Percentiles rank a stretch among this genome's conserved stretches.
Conservation (phyloP, 495 filamentous ascomycete genomes). For the Hypoxylon lienhwacheense region DNA sequence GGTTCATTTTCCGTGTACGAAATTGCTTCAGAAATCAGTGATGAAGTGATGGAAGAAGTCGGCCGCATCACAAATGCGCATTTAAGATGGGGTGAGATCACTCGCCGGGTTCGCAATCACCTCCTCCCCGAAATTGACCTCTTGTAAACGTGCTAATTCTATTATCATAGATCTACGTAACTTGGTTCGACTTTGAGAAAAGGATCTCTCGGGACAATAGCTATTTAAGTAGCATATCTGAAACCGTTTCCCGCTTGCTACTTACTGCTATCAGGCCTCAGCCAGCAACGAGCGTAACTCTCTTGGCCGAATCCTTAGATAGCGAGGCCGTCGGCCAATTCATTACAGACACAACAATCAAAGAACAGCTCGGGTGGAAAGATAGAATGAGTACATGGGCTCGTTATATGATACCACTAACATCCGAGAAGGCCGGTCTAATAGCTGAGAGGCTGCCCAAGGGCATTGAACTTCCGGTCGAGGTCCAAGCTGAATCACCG, state of each 20-base stretch:
- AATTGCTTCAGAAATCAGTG: constrained; percentile 24
- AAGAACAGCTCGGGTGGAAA: constrained; percentile 47
- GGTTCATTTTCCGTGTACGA: constrained; percentile 14
- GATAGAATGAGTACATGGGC: constrained; percentile 47
- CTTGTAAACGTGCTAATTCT: constrained; percentile 14
- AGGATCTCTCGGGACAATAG: constrained; percentile 10
- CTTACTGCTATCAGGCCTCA: constrained; percentile 40
- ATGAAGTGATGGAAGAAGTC: constrained; percentile 40
- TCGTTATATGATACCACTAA: constrained; percentile 31
- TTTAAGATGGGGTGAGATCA: constrained; percentile 30
- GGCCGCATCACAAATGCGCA: constrained; percentile 48
- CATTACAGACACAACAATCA: constrained; percentile 27
- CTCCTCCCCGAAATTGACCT: background rate
- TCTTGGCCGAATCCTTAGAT: constrained; percentile 8
- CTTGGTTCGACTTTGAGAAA: constrained; percentile 43
- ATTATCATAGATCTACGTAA: constrained; percentile 34
- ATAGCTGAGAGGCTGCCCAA: background rate
- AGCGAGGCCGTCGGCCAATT: constrained; percentile 25
- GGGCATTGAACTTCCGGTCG: constrained; percentile 23
- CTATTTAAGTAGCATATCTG: constrained; percentile 34
- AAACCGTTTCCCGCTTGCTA: constrained; percentile 50
- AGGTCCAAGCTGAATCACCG: background rate
- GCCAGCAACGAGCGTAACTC: constrained; percentile 20
- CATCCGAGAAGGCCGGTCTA: background rate
- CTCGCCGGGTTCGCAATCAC: constrained; percentile 27